Conservation (phyloP, 257 asterid species). For the Solanum habrochaites region DNA sequence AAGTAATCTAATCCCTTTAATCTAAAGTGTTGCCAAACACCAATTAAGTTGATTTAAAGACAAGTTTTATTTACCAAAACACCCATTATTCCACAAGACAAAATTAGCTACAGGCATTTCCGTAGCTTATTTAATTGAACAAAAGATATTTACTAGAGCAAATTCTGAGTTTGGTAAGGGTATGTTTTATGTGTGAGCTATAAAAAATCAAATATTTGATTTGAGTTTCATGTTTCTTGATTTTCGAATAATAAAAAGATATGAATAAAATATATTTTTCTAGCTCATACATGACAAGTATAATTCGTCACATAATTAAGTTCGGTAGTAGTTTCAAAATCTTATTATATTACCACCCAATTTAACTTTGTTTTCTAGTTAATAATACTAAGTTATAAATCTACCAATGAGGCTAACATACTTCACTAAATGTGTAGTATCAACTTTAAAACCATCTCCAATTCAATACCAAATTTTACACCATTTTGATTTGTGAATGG, state of each 20-base stretch:
- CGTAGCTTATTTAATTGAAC: neutral
- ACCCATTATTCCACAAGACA: neutral
- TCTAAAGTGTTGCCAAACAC: neutral
- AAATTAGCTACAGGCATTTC: neutral
- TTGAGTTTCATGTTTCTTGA: neutral
- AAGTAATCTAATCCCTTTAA: neutral
- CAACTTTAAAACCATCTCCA: neutral
- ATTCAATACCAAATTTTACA: too few relatives aligned
- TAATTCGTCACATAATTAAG: too few relatives aligned
- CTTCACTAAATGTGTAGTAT: too few relatives aligned
- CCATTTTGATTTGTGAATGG: too few relatives aligned
- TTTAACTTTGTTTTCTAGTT: too few relatives aligned
- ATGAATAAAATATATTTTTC: neutral
- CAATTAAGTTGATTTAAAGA: too few relatives aligned
- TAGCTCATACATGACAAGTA: neutral
- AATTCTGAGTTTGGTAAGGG: neutral
- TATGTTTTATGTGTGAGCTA: neutral
- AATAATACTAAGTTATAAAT: too few relatives aligned
- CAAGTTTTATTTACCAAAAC: too few relatives aligned
- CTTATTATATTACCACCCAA: neutral
- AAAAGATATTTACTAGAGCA: neutral
- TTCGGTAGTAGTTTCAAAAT: neutral
- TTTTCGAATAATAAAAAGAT: too few relatives aligned
- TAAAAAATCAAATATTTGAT: too few relatives aligned
- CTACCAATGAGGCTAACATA: too few relatives aligned